Percentiles rank a stretch among this genome's conserved stretches.
These are phyloP conservation scores for Yamadazyma mexicana DNA, from an alignment of 1,139 yeast genomes.

Conservation along the genomic window DNA sequence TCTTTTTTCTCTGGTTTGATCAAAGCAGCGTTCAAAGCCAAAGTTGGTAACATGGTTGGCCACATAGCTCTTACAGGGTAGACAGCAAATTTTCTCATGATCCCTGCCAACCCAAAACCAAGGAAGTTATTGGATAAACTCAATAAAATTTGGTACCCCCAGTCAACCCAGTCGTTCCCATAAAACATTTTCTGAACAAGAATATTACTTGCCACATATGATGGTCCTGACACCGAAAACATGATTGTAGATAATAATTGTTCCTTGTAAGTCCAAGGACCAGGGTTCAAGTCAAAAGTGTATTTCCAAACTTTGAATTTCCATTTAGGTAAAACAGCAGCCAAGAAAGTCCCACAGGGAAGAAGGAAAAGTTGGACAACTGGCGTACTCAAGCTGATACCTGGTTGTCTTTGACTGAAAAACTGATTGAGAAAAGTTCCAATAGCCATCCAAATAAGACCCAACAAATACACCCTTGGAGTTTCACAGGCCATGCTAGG, in stretches of 20 bases:
- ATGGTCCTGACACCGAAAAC: slow-evolving; percentile 42
- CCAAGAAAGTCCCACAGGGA: slow-evolving; percentile 22
- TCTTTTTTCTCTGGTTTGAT: slow-evolving; percentile 31
- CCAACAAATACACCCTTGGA: slow-evolving; percentile 54
- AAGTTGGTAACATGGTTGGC: slow-evolving; percentile 46
- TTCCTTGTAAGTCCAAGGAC: slow-evolving; percentile 62
- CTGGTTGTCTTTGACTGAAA: slow-evolving; percentile 56
- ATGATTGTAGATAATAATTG: slow-evolving; percentile 54
- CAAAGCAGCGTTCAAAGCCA: slow-evolving; percentile 43
- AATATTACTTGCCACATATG: slow-evolving; percentile 42
- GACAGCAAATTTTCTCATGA: slow-evolving; percentile 42
- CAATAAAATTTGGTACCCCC: slow-evolving; percentile 37
- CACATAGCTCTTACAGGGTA: slow-evolving; percentile 44
- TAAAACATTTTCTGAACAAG: slow-evolving; percentile 46
- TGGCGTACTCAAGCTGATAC: slow-evolving; percentile 41
- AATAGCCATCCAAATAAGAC: slow-evolving; percentile 51
- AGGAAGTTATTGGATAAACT: slow-evolving; percentile 41
- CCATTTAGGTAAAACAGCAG: slow-evolving; percentile 34
- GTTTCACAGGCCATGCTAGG: slow-evolving; percentile 54
- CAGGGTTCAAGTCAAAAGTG: slow-evolving; percentile 35
- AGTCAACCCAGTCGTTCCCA: slow-evolving; percentile 42
- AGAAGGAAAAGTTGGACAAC: slow-evolving; percentile 41
- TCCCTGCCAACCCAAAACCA: slow-evolving; percentile 47
- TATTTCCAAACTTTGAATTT: slow-evolving; percentile 24
- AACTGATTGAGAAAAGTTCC: slow-evolving; percentile 59